phyloP scores from a whole-genome alignment of 2,329 filamentous ascomycete genomes.

The Spiromastix sp. region DNA sequence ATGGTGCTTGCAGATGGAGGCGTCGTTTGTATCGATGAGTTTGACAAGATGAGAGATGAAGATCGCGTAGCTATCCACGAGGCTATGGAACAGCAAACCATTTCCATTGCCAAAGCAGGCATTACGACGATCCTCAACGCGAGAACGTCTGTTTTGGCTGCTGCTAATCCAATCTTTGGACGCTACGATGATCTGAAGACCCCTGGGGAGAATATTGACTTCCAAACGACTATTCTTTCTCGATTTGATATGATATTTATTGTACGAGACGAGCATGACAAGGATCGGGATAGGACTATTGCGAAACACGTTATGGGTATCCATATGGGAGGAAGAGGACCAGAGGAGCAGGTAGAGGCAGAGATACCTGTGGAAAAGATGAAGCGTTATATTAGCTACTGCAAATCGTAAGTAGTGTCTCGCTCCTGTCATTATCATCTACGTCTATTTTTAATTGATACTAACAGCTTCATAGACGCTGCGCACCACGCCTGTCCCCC shows the following conservation, averaged over 20 bases:
- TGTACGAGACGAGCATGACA: constrained; percentile 87
- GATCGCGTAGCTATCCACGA: constrained; percentile 97
- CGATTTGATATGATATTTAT: constrained; percentile 99
- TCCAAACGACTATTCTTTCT: constrained; percentile 94
- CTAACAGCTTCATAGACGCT: constrained; percentile 50
- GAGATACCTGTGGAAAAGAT: constrained; percentile 95
- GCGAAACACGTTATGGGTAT: constrained; percentile 96
- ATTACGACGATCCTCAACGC: constrained; percentile 98
- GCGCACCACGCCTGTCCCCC: constrained; percentile 78
- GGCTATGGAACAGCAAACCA: constrained; percentile 99
- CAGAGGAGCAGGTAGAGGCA: constrained; percentile 72
- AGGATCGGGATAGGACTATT: constrained; percentile 81
- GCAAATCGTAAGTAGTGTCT: constrained; percentile 63
- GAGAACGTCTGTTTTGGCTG: constrained; percentile 85
- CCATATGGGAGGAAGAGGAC: constrained; percentile 79
- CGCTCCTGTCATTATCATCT: constrained; percentile 17
- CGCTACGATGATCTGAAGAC: constrained; percentile 97
- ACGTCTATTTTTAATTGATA: constrained; percentile 15
- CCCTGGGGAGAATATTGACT: constrained; percentile 97
- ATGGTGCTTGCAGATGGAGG: constrained; percentile 97
- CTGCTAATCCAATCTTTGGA: constrained; percentile 94
- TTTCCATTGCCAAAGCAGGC: constrained; percentile 95
- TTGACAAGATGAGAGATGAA: constrained; percentile 99
- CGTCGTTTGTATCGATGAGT: constrained; percentile 97
- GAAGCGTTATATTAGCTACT: constrained; percentile 95